A percentile compares a stretch with the other conserved stretches of the same genome.
Conservation (phyloP, 495 filamentous ascomycete genomes). For the Thermothielavioides terrestris region DNA sequence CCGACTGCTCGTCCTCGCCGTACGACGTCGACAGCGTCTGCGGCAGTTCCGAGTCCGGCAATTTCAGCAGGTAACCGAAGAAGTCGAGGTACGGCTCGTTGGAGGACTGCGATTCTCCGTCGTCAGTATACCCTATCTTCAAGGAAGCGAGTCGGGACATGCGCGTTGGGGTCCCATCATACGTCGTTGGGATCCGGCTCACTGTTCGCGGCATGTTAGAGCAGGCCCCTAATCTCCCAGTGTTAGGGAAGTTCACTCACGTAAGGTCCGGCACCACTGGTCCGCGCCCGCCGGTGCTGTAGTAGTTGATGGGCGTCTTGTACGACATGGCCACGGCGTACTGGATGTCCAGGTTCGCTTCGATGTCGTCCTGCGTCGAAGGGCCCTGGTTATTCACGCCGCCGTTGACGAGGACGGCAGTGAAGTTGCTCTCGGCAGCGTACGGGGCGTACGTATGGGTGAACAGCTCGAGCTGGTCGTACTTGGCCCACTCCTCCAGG, state of each 20-base stretch:
- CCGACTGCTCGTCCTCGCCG: conserved; percentile 71
- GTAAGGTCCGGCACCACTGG: conserved; percentile 43
- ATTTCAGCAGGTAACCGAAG: conserved; percentile 45
- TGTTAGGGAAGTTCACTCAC: neutral
- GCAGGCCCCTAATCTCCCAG: too few species aligned
- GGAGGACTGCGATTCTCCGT: conserved; percentile 33
- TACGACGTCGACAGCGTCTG: conserved; percentile 73
- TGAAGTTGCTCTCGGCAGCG: conserved; percentile 45
- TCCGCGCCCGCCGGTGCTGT: conserved; percentile 36
- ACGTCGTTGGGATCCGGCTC: neutral
- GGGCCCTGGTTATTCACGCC: conserved; percentile 46
- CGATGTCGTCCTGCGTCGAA: conserved; percentile 32
- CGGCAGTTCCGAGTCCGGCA: conserved; percentile 46
- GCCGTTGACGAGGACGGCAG: conserved; percentile 48
- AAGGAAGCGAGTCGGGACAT: too few species aligned
- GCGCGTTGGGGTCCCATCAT: too few species aligned
- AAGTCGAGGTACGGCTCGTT: conserved; percentile 78
- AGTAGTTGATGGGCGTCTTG: conserved; percentile 59
- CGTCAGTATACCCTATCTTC: too few species aligned
- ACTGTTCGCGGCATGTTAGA: conserved; percentile 35
- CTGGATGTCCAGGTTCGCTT: conserved; percentile 70
- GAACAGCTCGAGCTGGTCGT: conserved; percentile 17
- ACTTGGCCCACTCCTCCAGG: conserved; percentile 38
- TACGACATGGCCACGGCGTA: conserved; percentile 47
- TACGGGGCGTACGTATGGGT: conserved; percentile 25